Evolutionary conservation across 1,284 basidiomycete species (phyloP), one percentile per base, ranked within the genome.

Genomic region (Ganoderma resinaceum): DNA sequence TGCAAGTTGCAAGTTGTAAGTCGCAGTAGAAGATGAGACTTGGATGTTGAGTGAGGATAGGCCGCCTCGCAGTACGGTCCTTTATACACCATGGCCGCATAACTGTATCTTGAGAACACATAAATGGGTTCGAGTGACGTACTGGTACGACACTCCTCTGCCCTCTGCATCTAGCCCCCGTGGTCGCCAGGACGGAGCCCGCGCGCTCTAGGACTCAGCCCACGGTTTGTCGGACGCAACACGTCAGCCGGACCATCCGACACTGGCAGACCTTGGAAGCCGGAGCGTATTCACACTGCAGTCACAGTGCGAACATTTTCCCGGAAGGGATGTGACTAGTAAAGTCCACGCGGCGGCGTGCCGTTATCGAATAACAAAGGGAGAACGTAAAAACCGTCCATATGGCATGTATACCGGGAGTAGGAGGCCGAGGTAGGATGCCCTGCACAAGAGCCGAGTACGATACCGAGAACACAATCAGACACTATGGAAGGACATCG

Each of bases 21-120:
- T 49, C n/a, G 46, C 23, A 26, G 46, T 49, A 49, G 23, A 26
- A 49, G 23, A 26, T 49, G n/a, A 26, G 46, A 26, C 46, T 49
- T 49, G 46, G 46, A 11, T 49, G 46, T 49, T 49, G 46, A 49
- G 46, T 49, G 46, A 49, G 46, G 46, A 49, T 49, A 49, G n/a
- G n/a, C 11, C n/a, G n/a, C 46, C 4, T 11, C 11, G 3, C 46
- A 26, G 23, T 23, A 49, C 46, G 23, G 20, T 12, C n/a, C 46
- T 49, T 49, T 49, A 49, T 49, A 49, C n/a, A 12, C 23, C 46
- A 49, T 49, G 11, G n/a, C 23, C 23, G 46, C 46, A n/a, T 9
- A 23, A 49, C 46, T 11, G 23, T 11, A 49, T 49, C 46, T 26
- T 49, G 46, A 49, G 23, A 49, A 12, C 23, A 49, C 46, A 23